Conservation (phyloP, 106 monocot genomes). For the Apostasia ramifera region DNA sequence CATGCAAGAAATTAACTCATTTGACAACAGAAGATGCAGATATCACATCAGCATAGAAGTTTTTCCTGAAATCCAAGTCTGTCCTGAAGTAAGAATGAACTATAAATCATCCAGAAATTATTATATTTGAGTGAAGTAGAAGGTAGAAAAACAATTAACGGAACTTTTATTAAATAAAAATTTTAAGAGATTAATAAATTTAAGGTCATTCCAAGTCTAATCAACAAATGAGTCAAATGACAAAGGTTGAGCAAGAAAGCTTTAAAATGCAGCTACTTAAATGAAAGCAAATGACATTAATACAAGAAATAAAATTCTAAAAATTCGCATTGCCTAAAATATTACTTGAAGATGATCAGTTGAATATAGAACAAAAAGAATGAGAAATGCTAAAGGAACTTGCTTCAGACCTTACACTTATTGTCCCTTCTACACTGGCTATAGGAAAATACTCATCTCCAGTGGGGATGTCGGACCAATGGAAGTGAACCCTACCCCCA, state of each 20-base stretch:
- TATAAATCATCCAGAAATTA: too few species aligned
- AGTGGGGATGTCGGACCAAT: constrained; percentile 83
- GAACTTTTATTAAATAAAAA: too few species aligned
- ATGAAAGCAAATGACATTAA: too few species aligned
- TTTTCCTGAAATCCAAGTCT: too few species aligned
- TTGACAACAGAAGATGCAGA: too few species aligned
- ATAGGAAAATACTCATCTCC: constrained; percentile 87
- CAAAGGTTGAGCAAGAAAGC: background rate
- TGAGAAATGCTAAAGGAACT: background rate
- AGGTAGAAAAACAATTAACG: too few species aligned
- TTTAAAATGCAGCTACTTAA: background rate
- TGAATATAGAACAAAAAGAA: background rate
- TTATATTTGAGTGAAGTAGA: too few species aligned
- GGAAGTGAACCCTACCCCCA: constrained; percentile 93
- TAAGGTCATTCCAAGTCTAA: background rate
- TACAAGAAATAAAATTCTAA: constrained; percentile 2
- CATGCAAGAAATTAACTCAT: too few species aligned
- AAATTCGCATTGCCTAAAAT: background rate
- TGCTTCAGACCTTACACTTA: constrained; percentile 50
- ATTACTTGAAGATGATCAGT: background rate
- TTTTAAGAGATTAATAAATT: background rate
- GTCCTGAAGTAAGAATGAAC: too few species aligned
- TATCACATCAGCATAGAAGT: too few species aligned
- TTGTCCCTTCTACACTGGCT: constrained; percentile 66
- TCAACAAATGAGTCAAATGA: background rate